Percentiles rank a stretch among this genome's conserved stretches.
phyloP scores from a whole-genome alignment of 2,329 filamentous ascomycete genomes.

The Hypoxylon sp. region DNA sequence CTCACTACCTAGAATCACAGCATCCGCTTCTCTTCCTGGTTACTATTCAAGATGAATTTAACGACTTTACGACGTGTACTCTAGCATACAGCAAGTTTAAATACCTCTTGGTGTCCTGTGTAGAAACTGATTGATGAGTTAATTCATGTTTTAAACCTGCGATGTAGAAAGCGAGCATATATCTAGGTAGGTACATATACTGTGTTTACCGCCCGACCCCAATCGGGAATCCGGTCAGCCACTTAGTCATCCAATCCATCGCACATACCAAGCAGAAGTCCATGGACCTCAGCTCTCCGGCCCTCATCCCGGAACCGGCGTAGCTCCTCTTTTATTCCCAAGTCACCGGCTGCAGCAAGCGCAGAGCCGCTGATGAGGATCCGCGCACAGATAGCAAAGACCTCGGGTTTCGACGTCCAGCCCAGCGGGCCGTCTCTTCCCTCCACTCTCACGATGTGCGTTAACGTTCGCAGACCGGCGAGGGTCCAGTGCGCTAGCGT shows the following conservation, averaged over 20 bases:
- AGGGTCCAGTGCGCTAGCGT: conserved; percentile 64
- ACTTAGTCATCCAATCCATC: conserved; percentile 18
- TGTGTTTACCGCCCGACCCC: not conserved
- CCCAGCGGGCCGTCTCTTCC: conserved; percentile 71
- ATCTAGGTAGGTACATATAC: not conserved
- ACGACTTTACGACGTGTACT: conserved; percentile 23
- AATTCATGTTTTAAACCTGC: not conserved
- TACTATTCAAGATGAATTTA: conserved; percentile 21
- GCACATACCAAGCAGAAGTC: conserved; percentile 51
- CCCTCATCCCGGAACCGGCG: conserved; percentile 47
- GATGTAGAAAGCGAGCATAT: not conserved
- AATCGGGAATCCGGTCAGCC: not conserved
- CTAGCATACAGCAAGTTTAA: not conserved
- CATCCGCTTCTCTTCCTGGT: not conserved
- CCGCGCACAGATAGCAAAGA: conserved; percentile 73
- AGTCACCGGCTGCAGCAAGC: conserved; percentile 47
- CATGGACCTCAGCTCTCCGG: conserved; percentile 43
- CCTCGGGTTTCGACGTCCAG: conserved; percentile 77
- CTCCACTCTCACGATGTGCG: conserved; percentile 47
- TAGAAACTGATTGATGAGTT: not conserved
- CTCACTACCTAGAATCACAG: conserved; percentile 8
- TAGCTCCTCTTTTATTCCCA: conserved; percentile 43
- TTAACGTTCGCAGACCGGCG: conserved; percentile 64
- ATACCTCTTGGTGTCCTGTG: not conserved
- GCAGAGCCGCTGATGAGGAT: conserved; percentile 60